Evolutionary conservation across 2,329 filamentous ascomycete genomes (phyloP).

Genomic region (Beauveria caledonica): DNA sequence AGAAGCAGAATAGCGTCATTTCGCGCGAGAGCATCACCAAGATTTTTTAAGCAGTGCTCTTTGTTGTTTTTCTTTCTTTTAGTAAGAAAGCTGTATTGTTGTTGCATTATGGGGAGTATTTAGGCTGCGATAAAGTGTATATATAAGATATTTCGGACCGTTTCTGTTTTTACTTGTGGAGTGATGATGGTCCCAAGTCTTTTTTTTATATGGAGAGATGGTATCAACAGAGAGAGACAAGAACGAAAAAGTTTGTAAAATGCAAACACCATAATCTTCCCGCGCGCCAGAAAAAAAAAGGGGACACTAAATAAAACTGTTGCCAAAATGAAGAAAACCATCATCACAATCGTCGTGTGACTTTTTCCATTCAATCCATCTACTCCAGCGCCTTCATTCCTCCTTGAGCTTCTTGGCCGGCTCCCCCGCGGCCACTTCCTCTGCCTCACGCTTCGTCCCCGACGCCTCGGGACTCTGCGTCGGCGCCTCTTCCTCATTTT

Average conservation of each 20-base stretch:
- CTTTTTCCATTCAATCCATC: neutral
- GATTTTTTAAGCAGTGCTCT: conserved; percentile 24
- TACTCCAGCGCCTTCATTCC: conserved; percentile 18
- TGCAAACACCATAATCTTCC: neutral
- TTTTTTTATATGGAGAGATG: neutral
- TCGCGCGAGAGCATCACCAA: conserved; percentile 56
- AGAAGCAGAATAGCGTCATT: conserved; percentile 82
- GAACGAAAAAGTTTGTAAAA: neutral
- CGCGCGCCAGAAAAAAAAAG: neutral
- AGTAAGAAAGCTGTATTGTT: neutral
- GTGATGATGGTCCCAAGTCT: neutral
- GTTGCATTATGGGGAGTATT: too few relatives aligned
- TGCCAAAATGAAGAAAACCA: neutral
- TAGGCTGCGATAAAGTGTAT: too few relatives aligned
- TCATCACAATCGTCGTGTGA: neutral
- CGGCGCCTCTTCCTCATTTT: conserved; percentile 14
- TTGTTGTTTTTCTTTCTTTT: neutral
- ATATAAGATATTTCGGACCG: too few relatives aligned
- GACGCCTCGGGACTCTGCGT: conserved; percentile 22
- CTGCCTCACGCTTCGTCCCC: conserved; percentile 49
- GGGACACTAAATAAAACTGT: neutral
- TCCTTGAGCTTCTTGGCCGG: conserved; percentile 43
- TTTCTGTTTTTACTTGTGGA: too few relatives aligned
- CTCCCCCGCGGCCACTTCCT: conserved; percentile 35
- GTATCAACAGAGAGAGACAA: neutral